These are phyloP conservation scores for Penicillium herquei DNA, from an alignment of 495 filamentous ascomycete genomes.

Conservation along the genomic window DNA sequence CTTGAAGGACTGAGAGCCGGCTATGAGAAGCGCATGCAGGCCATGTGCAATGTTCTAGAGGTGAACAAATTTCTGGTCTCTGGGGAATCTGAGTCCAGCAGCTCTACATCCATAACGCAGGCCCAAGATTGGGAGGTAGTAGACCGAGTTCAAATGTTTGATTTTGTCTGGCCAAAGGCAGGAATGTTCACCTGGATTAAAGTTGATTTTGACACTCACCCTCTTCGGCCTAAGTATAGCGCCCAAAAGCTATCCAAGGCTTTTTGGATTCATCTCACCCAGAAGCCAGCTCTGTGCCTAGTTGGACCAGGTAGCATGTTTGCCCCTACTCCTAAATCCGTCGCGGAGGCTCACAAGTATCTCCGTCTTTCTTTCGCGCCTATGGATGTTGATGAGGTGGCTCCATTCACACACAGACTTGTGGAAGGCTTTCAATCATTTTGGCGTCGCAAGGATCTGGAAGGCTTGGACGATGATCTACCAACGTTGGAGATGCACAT, in stretches of 20 bases:
- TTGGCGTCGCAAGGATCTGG: conserved; percentile 66
- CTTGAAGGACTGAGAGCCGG: conserved; percentile 73
- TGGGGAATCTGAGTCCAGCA: conserved; percentile 33
- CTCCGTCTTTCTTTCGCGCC: conserved; percentile 86
- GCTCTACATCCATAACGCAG: conserved; percentile 26
- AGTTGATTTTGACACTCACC: conserved; percentile 67
- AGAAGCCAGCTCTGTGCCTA: conserved; percentile 64
- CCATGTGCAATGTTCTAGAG: conserved; percentile 70
- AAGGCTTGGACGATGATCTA: conserved; percentile 60
- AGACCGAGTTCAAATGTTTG: conserved; percentile 65
- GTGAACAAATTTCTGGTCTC: conserved; percentile 58
- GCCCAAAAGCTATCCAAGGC: conserved; percentile 50
- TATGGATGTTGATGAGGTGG: conserved; percentile 66
- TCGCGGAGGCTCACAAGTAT: conserved; percentile 58
- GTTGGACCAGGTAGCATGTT: conserved; percentile 71
- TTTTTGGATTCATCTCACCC: conserved; percentile 72
- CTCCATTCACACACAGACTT: conserved; percentile 56
- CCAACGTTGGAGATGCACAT: conserved; percentile 14
- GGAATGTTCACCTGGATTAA: conserved; percentile 93
- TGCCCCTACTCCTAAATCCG: conserved; percentile 52
- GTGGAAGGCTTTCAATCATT: conserved; percentile 68
- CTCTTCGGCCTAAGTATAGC: conserved; percentile 53
- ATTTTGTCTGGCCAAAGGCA: conserved; percentile 75
- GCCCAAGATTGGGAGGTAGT: conserved; percentile 65
- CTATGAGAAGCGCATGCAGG: conserved; percentile 80